Evolutionary conservation across 1,139 yeast genomes (phyloP), one percentile per base, ranked within the genome.

Genomic region (Citeromyces siamensis): DNA sequence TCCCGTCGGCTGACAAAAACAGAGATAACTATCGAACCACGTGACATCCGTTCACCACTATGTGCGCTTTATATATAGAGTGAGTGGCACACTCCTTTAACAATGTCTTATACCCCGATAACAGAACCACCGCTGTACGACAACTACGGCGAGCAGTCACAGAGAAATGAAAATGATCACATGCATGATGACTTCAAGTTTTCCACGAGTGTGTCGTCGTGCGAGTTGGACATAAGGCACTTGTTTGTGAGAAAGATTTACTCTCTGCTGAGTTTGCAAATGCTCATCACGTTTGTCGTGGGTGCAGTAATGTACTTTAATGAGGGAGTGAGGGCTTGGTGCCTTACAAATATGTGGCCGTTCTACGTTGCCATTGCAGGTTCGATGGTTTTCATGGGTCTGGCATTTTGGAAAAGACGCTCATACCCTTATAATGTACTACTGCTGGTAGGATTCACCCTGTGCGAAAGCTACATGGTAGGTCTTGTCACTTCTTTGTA

Each of bases 151-250:
- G 28, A 29, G 19, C 33, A 16, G 18, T 5, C 33, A 6, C 14
- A 16, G 4, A 5, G 28, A 23, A 17, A 38, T 17, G 39, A 38
- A 23, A 35, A 33, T 18, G 66, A 66, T 47, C 56, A 63, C 45
- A 50, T 73, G 35, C 81, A 81, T 3, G 94, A 84, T 49, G 94
- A 84, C 57, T 85, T 84, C 71, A 85, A 85, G 54, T 84, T 79
- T 56, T 74, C 83, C 23, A 82, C 81, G 7, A 69, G 71, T 40
- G 94, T 85, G 19, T 75, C 86, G 5, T 75, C 81, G 21, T 83
- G 94, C 58, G 84, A 80, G 42, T 61, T 83, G 37, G 73, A 81
- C 7, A 65, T 85, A 29, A 73, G 95, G 46, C 84, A 79, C 47
- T 67, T 78, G 52, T 85, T 85, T 50, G 61, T 83, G 44, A 68